Base-by-base conservation (phyloP, 192 early-diverging fungal genomes). In the Coemansia sp. region DNA sequence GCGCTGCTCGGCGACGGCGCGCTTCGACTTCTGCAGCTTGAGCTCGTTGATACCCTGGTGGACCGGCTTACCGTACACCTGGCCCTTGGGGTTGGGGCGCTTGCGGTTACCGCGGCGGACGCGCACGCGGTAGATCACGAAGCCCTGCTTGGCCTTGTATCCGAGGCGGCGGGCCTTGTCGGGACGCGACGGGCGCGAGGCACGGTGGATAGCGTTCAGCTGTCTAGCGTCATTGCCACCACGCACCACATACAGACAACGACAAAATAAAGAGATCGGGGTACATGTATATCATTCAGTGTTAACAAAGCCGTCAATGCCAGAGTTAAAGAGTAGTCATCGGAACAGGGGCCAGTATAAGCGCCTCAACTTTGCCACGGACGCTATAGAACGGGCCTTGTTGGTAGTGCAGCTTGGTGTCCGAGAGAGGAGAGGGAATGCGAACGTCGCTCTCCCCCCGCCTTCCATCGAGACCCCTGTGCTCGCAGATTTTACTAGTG, bases 111-210 rank as follows among this genome's bases (percentile, higher is more conserved):
- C 97, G 84, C 97, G 94, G 78, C 97, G 94, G 61, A 99, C 93
- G 80, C 97, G 94, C 75, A 99, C 87, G 74, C 95, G 91, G 91
- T 99, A 99, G 85, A 99, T 88, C 65, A 99, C 94, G 81, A 90
- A 99, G 75, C 97, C 97, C 85, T 98, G 97, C 89, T 99, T 99
- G 86, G 97, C 97, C 84, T 98, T 98, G 93, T 99, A 99, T 63
- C 97, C 97, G 48, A 99, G 85, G 82, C 97, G 94, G 84, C 97
- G 94, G 47, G 97, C 97, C 89, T 97, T 97, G 83, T 98, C 94
- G 61, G 95, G 95, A 76, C 95, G 94, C 68, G 95, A 94, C 55
- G 97, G 93, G 75, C 95, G 94, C 61, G 94, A 95, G 50, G 95
- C 97, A 74, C 96, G 94, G 88, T 97, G 95, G 83, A 99, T 93